phyloP scores from a whole-genome alignment of 2,329 filamentous ascomycete species.

The Talaromyces sp. region DNA sequence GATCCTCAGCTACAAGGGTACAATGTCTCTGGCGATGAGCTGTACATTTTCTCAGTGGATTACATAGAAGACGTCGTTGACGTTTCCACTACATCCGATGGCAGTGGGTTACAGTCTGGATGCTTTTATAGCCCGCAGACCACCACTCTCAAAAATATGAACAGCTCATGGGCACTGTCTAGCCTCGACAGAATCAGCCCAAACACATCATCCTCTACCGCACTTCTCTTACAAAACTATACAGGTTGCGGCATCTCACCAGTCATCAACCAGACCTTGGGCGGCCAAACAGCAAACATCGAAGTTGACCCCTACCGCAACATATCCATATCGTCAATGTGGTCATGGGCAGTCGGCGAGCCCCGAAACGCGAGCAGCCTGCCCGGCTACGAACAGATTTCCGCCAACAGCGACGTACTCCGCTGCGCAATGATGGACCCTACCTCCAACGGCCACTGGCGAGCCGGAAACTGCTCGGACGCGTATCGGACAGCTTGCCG shows the following conservation, averaged over 20 bases:
- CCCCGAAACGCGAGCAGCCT: conserved; percentile 49
- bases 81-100: conserved; percentile 38
- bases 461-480: conserved; percentile 55
- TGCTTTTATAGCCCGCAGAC: conserved; percentile 54
- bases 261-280: conserved; percentile 57
- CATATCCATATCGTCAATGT: conserved; percentile 53
- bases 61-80: conserved; percentile 44
- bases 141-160: conserved; percentile 43
- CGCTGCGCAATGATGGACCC: conserved; percentile 59
- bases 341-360: conserved; percentile 61
- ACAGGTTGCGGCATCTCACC: conserved; percentile 62
- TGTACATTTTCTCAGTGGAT: conserved; percentile 51
- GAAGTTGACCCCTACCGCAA: conserved; percentile 50
- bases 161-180: conserved; percentile 55
- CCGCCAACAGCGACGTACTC: conserved; percentile 33
- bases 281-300: conserved; percentile 51
- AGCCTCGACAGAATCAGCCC: conserved; percentile 29
- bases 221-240: conserved; percentile 38
- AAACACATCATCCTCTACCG: conserved; percentile 31
- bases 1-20: conserved; percentile 59
- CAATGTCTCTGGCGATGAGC: conserved; percentile 52
- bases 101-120: conserved; percentile 47
- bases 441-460: conserved; percentile 56
- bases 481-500: conserved; percentile 58
- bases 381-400: conserved; percentile 26